A percentile compares a stretch with the other conserved stretches of the same genome.
These are phyloP conservation scores for Amphibolis antarctica DNA, from an alignment of 106 monocot genomes.

Conservation along the genomic window DNA sequence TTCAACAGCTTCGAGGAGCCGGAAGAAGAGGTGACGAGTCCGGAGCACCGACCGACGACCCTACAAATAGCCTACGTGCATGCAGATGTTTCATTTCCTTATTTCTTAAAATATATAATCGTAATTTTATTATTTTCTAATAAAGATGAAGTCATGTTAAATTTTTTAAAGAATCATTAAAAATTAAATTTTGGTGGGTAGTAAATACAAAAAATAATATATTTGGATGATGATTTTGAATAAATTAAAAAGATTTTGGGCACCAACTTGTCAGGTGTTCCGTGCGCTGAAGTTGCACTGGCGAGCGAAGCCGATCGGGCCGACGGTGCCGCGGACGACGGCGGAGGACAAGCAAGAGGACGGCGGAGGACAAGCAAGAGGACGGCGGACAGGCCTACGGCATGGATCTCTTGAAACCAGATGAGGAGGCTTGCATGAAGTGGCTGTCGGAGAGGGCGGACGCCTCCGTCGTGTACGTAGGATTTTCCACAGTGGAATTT, in stretches of 20 bases:
- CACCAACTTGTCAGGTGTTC: not conserved
- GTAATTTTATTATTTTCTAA: no score
- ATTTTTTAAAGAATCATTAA: no score
- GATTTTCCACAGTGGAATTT: no score
- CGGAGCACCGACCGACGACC: no score
- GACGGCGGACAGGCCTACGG: constrained; percentile 19
- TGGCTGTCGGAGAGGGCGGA: constrained; percentile 30
- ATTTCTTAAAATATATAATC: no score
- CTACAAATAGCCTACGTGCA: not conserved
- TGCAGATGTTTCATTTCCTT: no score
- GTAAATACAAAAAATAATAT: no score
- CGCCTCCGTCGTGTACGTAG: constrained; percentile 33
- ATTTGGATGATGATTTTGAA: not conserved
- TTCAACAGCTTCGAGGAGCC: constrained; percentile 44
- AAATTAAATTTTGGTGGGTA: no score
- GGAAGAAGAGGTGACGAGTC: constrained; percentile 17
- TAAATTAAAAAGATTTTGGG: no score
- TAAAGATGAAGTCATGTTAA: no score
- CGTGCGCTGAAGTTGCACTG: constrained; percentile 10
- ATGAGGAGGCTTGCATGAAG: constrained; percentile 5
- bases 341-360: no score
- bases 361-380: constrained; percentile 16
- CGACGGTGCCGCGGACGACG: constrained; percentile 26
- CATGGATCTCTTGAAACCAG: constrained; percentile 12
- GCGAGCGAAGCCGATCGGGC: constrained; percentile 22